Evolutionary conservation across 305 asterid species (phyloP), one percentile per base, ranked within the genome.

Genomic region (Vinca major): DNA sequence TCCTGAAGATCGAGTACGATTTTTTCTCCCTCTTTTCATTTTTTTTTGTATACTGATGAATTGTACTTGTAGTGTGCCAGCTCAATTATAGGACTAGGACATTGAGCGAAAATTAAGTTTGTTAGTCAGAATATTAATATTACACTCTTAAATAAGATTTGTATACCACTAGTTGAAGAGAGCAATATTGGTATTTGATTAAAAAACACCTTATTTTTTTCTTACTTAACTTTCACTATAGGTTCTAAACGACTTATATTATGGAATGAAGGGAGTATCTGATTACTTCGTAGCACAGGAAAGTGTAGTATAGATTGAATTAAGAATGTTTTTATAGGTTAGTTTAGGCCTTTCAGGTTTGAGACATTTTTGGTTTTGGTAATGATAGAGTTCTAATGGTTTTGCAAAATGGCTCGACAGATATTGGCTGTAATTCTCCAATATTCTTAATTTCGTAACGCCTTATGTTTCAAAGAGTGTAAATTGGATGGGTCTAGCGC

Each of bases 1-100:
- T 63, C 98, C 98, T 0, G 98, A 92, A 71, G 98, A 88, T 77
- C 85, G 97, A 67, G 96, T 90, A 79, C 67, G 75, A 51, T 40
- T 71, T 10, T 40, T 21, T 26, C 50, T 65, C 62, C 12, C 11
- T 17, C 33, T 26, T 26, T 26, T 0, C 0, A n/a, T 49, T 8
- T 0, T 44, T n/a, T 53, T 47, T 57, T 73, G 1, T 62, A 60
- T 55, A 39, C 12, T 5, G 19, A 53, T 5, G 19, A 53, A 33
- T 36, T 43, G 33, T 33, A 3, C 41, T 56, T 33, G n/a, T 56
- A 21, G n/a, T 13, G 3, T 11, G 43, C 63, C 43, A 26, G 14
- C 63, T 26, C 12, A 26, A 17, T 12, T 26, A 26, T 26, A 26
- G 33, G 0, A 26, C 33, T 26, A 26, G 33, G 33, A 26, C 33